Conservation (phyloP, 164 flowering plant species). For the Berberis thunbergii region DNA sequence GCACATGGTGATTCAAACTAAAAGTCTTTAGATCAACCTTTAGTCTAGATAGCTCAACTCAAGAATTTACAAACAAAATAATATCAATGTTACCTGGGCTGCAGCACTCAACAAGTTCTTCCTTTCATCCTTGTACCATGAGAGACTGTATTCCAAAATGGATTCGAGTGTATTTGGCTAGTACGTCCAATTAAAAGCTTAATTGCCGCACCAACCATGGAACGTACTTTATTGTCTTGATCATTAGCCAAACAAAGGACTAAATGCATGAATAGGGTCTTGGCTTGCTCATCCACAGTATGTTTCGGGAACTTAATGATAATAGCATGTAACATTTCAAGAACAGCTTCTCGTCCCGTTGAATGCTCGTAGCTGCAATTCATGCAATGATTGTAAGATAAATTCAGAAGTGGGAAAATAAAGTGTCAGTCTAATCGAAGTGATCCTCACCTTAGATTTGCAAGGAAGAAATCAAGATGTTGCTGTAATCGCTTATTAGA, state of each 20-base stretch:
- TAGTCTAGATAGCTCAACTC: not conserved
- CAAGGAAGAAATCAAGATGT: constrained; percentile 64
- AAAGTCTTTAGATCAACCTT: not conserved
- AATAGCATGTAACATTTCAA: constrained; percentile 84
- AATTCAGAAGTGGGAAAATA: not conserved
- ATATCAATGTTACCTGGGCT: constrained; percentile 60
- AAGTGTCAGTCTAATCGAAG: not conserved
- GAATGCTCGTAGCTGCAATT: constrained; percentile 71
- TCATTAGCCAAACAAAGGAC: constrained; percentile 72
- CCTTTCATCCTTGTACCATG: constrained; percentile 58
- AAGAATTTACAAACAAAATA: not conserved
- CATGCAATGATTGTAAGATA: constrained; percentile 9
- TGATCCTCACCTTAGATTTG: constrained; percentile 47
- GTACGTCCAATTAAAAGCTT: constrained; percentile 53
- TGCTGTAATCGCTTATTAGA: constrained; percentile 65
- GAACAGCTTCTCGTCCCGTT: constrained; percentile 81
- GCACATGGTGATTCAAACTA: no score
- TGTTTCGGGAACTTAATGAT: constrained; percentile 50
- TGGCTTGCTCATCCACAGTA: constrained; percentile 42
- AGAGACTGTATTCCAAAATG: constrained; percentile 43
- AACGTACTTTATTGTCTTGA: constrained; percentile 49
- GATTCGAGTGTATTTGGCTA: constrained; percentile 33
- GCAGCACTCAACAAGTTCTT: constrained; percentile 51
- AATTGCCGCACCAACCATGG: constrained; percentile 54
- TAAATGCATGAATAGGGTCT: constrained; percentile 47